Percentiles rank a stretch among this genome's conserved stretches.
Conservation (phyloP, 2,329 filamentous ascomycete species). For the Paraphaeosphaeria minitans region DNA sequence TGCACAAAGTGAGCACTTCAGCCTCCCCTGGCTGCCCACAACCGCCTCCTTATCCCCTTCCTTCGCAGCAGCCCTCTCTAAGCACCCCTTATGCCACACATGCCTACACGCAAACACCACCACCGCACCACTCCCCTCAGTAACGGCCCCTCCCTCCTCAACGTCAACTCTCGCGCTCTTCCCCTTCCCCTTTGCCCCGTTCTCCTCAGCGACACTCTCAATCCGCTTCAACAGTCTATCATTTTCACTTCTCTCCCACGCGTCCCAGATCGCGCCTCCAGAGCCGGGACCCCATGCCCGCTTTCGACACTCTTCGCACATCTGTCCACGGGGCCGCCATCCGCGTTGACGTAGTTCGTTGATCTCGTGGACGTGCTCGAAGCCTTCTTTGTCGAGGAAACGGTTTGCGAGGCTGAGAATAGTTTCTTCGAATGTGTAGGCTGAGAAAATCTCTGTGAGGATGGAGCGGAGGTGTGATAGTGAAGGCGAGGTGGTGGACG, state of each 20-base stretch:
- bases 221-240: conserved; percentile 49
- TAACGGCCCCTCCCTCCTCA: conserved; percentile 46
- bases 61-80: conserved; percentile 28
- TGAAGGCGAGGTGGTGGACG: conserved; percentile 80
- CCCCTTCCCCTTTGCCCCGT: conserved; percentile 43
- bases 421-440: conserved; percentile 93
- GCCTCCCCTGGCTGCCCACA: conserved; percentile 12
- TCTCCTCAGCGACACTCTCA: conserved; percentile 38
- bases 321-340: conserved; percentile 85
- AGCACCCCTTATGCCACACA: conserved; percentile 46
- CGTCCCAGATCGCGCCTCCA: conserved; percentile 75
- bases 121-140: conserved; percentile 35
- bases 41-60: neutral
- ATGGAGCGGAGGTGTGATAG: conserved; percentile 85
- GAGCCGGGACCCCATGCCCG: conserved; percentile 90
- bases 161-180: conserved; percentile 55
- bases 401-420: conserved; percentile 84
- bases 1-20: conserved; percentile 39
- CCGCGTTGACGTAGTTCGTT: conserved; percentile 78
- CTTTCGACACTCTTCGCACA: conserved; percentile 83
- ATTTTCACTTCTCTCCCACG: conserved; percentile 70
- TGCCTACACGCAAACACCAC: conserved; percentile 50
- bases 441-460: conserved; percentile 86
- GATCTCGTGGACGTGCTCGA: conserved; percentile 78
- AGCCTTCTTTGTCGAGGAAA: conserved; percentile 86